A percentile compares a stretch with the other conserved stretches of the same genome.
These are phyloP conservation scores for Leavenworthia alabamica DNA, from an alignment of 345 rosid species.

Conservation along the genomic window DNA sequence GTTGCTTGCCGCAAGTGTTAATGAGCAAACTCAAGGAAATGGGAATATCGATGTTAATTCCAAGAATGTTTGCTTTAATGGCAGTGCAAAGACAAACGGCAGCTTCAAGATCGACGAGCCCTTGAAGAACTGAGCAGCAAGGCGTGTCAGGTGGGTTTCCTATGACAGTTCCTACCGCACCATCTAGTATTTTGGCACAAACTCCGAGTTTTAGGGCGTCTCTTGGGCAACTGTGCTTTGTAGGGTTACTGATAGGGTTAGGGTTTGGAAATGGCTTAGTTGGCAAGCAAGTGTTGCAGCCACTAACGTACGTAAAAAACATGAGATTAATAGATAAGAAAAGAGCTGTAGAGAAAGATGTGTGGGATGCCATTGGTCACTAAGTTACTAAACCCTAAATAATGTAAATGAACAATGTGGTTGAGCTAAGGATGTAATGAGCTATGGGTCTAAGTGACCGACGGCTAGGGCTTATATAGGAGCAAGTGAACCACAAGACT, in stretches of 20 bases:
- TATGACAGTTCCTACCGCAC: constrained; percentile 39
- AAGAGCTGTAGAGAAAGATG: constrained; percentile 29
- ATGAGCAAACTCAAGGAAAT: constrained; percentile 61
- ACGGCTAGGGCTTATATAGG: constrained; percentile 10
- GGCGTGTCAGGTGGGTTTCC: constrained; percentile 55
- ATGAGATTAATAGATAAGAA: constrained; percentile 30
- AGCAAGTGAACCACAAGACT: constrained; percentile 4
- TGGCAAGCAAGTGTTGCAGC: constrained; percentile 45
- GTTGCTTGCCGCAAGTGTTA: constrained; percentile 60
- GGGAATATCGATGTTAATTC: constrained; percentile 55
- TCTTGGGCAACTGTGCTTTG: constrained; percentile 47
- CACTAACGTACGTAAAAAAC: constrained; percentile 35
- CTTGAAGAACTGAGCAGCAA: constrained; percentile 58
- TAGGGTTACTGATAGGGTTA: constrained; percentile 22
- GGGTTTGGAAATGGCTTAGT: constrained; percentile 46
- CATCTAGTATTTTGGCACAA: constrained; percentile 54
- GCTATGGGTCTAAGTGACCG: neutral
- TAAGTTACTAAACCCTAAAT: neutral
- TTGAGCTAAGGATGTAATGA: constrained; percentile 7
- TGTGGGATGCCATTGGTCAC: constrained; percentile 35
- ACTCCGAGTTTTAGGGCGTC: constrained; percentile 56
- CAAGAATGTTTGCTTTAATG: constrained; percentile 62
- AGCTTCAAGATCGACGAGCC: constrained; percentile 61
- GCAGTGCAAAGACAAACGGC: constrained; percentile 70
- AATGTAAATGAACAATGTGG: neutral